Evolutionary conservation across 148 eudicot species (phyloP).

Genomic region (Rhododendron williamsianum): DNA sequence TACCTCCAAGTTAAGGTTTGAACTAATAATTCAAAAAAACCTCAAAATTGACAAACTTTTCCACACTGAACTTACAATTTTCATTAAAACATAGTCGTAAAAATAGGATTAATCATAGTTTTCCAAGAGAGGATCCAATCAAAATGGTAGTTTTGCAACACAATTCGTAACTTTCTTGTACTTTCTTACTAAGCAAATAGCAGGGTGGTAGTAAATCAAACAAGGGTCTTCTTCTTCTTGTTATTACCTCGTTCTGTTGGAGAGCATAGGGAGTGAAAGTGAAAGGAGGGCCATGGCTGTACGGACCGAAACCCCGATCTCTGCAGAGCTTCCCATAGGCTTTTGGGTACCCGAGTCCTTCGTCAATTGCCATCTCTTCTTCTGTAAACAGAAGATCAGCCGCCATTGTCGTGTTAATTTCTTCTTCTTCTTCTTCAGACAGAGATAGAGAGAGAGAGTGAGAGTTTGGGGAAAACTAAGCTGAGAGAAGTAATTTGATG

Average conservation of each 20-base stretch:
- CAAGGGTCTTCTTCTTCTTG: not conserved
- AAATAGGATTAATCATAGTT: not conserved
- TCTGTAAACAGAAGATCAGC: slow-evolving; percentile 42
- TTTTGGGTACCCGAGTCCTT: slow-evolving; percentile 81
- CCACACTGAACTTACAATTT: not conserved
- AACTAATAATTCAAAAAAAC: not conserved
- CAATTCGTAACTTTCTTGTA: too few relatives aligned
- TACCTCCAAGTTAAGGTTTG: not conserved
- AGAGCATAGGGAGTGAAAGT: slow-evolving; percentile 62
- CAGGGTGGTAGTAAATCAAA: too few relatives aligned
- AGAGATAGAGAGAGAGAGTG: not conserved
- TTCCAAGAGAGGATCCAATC: not conserved
- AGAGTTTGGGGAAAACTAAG: not conserved
- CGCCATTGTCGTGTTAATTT: slow-evolving; percentile 35
- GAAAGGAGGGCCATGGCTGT: slow-evolving; percentile 69
- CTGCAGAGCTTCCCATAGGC: slow-evolving; percentile 77
- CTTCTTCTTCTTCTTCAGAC: not conserved
- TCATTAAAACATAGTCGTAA: not conserved
- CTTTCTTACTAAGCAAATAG: too few relatives aligned
- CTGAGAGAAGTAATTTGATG: slow-evolving; percentile 16
- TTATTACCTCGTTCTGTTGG: slow-evolving; percentile 48
- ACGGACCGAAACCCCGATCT: slow-evolving; percentile 61
- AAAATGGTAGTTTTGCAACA: not conserved
- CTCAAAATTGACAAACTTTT: not conserved
- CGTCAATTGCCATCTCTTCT: slow-evolving; percentile 63